Conservation (phyloP, 441 rosid species). For the Populus hybrid region DNA sequence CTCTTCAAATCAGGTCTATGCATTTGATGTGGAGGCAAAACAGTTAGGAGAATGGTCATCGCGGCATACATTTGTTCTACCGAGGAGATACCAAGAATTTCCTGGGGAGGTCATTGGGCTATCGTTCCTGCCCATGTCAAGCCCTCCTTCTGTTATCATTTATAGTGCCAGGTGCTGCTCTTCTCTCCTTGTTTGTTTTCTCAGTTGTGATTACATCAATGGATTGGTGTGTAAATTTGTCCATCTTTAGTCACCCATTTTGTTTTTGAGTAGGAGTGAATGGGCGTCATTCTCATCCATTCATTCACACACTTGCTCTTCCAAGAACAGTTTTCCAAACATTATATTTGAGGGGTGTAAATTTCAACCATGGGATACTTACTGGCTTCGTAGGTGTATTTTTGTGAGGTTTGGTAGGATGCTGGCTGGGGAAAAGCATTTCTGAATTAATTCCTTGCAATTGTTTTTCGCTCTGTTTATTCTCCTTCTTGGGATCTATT, state of each 20-base stretch:
- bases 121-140: constrained; percentile 67
- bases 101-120: constrained; percentile 95
- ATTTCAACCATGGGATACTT: neutral
- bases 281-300: neutral
- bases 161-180: constrained; percentile 81
- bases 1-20: constrained; percentile 80
- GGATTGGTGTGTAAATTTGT: neutral
- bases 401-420: neutral
- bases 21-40: constrained; percentile 82
- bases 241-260: neutral
- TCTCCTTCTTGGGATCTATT: neutral
- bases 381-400: neutral
- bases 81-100: constrained; percentile 76
- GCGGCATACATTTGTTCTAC: constrained; percentile 52
- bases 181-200: neutral
- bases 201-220: neutral
- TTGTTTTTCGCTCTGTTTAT: neutral
- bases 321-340: neutral
- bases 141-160: constrained; percentile 60
- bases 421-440: neutral
- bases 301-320: neutral
- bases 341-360: neutral
- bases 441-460: neutral
- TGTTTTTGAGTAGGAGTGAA: neutral
- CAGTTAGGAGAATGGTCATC: constrained; percentile 85